Percentiles rank a stretch among this genome's conserved stretches.
phyloP scores from a whole-genome alignment of 2,329 filamentous ascomycete genomes.

The Triangularia setosa region DNA sequence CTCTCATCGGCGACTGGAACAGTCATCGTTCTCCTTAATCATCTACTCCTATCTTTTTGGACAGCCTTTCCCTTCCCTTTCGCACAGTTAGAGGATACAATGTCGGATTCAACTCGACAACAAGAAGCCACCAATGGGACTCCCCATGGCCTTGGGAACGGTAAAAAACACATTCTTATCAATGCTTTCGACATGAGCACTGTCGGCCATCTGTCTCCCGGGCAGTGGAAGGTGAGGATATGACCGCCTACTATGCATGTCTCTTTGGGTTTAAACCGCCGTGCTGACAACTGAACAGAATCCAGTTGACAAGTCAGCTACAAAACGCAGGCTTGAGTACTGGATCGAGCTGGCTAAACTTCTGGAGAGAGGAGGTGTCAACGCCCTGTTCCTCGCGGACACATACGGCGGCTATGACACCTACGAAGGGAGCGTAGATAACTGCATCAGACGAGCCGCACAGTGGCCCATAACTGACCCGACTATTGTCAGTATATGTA shows the following conservation, averaged over 20 bases:
- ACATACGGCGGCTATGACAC: constrained; percentile 63
- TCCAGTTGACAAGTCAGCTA: constrained; percentile 56
- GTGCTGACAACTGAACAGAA: constrained; percentile 39
- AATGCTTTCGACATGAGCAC: constrained; percentile 67
- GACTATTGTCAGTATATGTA: constrained; percentile 46
- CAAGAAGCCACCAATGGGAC: neutral
- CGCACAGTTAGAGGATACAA: neutral
- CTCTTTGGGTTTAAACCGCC: neutral
- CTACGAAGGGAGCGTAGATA: constrained; percentile 55
- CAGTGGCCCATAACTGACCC: constrained; percentile 65
- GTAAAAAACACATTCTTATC: constrained; percentile 54
- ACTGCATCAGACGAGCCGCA: constrained; percentile 57
- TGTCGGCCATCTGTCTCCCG: constrained; percentile 60
- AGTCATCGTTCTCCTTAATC: neutral
- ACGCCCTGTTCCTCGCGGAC: constrained; percentile 62
- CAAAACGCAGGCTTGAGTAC: constrained; percentile 57
- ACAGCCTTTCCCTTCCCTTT: neutral
- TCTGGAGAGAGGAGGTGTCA: constrained; percentile 59
- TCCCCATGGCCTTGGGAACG: constrained; percentile 15
- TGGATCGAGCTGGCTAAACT: constrained; percentile 62
- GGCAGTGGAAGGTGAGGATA: constrained; percentile 58
- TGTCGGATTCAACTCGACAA: neutral
- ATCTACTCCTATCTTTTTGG: neutral
- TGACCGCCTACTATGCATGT: neutral
- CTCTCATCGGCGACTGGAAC: neutral